Percentiles rank a stretch among this genome's conserved stretches.
Evolutionary conservation across 805 yeast genomes (phyloP).

Genomic region (Lipomyces orientalis): DNA sequence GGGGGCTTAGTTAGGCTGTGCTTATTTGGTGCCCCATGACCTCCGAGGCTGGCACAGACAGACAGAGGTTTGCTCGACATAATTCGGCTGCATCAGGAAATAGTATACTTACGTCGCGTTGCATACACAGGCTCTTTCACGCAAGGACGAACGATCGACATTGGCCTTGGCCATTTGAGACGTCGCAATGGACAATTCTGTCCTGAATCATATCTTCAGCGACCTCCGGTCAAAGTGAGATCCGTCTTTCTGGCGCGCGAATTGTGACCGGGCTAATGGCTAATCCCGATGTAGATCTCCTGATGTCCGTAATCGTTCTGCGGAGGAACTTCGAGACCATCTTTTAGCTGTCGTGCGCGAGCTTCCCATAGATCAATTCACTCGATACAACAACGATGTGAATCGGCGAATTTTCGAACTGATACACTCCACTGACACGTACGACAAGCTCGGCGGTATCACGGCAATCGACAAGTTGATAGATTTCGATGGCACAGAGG

Average conservation of each 20-base stretch:
- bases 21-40: background rate
- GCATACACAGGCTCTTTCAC: background rate
- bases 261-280: background rate
- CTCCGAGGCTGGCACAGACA: background rate
- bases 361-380: constrained; percentile 77
- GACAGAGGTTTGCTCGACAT: background rate
- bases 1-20: background rate
- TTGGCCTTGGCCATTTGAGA: constrained; percentile 7
- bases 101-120: background rate
- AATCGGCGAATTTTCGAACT: constrained; percentile 87
- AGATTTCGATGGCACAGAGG: constrained; percentile 81
- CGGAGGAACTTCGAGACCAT: constrained; percentile 71
- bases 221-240: constrained; percentile 51
- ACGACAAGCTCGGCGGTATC: constrained; percentile 85
- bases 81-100: background rate
- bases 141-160: constrained; percentile 1
- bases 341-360: constrained; percentile 79
- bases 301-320: constrained; percentile 53
- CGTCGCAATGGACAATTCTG: constrained; percentile 53
- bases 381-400: constrained; percentile 80
- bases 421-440: constrained; percentile 72
- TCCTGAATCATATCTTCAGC: constrained; percentile 58
- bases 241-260: background rate
- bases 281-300: constrained; percentile 13
- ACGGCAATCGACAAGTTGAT: constrained; percentile 88